Evolutionary conservation across 768 basidiomycete genomes (phyloP).

Genomic region (Piloderma croceum): DNA sequence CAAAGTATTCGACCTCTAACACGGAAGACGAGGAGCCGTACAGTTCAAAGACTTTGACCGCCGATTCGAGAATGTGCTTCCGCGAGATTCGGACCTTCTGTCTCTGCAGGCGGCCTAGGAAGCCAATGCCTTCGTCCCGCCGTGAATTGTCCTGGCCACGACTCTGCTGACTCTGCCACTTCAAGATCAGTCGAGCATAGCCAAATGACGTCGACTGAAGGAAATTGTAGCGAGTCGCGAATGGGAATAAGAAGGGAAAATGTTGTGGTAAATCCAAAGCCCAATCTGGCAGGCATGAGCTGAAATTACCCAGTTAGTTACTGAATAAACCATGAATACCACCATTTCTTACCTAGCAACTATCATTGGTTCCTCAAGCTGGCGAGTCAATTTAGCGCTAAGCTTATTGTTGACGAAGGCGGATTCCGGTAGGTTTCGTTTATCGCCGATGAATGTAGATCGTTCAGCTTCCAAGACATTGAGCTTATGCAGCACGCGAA

Average conservation of each 20-base stretch:
- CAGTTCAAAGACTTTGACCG: slow-evolving; percentile 92
- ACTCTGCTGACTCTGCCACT: slow-evolving; percentile 87
- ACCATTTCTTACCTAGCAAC: slow-evolving; percentile 73
- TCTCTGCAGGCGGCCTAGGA: slow-evolving; percentile 85
- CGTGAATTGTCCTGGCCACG: slow-evolving; percentile 75
- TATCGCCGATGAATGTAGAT: slow-evolving; percentile 42
- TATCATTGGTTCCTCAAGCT: slow-evolving; percentile 97
- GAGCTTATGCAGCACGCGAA: slow-evolving; percentile 81
- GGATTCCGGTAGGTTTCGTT: slow-evolving; percentile 64
- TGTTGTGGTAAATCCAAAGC: slow-evolving; percentile 91
- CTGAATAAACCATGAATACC: background rate
- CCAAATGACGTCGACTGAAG: slow-evolving; percentile 97
- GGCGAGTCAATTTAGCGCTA: slow-evolving; percentile 94
- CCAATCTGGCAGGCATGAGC: slow-evolving; percentile 97
- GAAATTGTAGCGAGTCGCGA: slow-evolving; percentile 95
- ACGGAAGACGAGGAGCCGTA: slow-evolving; percentile 93
- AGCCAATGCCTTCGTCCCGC: slow-evolving; percentile 87
- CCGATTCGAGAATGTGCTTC: slow-evolving; percentile 91
- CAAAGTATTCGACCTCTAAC: slow-evolving; percentile 97
- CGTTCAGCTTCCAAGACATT: slow-evolving; percentile 71
- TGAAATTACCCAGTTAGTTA: slow-evolving; percentile 22
- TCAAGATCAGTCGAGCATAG: slow-evolving; percentile 89
- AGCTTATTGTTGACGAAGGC: slow-evolving; percentile 97
- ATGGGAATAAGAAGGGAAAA: slow-evolving; percentile 98
- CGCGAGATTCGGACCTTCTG: slow-evolving; percentile 97